A percentile compares a stretch with the other conserved stretches of the same genome.
These are phyloP conservation scores for Cyberlindnera mrakii DNA, from an alignment of 805 yeast genomes.

Conservation along the genomic window DNA sequence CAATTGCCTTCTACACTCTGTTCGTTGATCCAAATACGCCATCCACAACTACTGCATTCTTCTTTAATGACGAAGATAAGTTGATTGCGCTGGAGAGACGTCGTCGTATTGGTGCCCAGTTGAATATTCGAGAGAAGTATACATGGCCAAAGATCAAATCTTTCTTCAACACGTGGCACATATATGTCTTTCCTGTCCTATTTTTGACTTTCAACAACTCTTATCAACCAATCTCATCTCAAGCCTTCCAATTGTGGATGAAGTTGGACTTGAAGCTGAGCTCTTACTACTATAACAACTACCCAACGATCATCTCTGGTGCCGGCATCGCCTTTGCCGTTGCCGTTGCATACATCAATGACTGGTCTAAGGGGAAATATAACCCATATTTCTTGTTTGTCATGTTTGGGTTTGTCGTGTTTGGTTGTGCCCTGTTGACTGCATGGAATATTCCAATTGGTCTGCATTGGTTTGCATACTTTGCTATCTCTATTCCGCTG, in stretches of 20 bases:
- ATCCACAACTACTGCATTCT: conserved; percentile 36
- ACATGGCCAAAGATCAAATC: conserved; percentile 33
- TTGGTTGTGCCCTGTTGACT: conserved; percentile 39
- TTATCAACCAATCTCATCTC: conserved; percentile 29
- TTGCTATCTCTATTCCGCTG: conserved; percentile 40
- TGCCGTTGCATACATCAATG: conserved; percentile 30
- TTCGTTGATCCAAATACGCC: conserved; percentile 42
- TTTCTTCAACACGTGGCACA: conserved; percentile 44
- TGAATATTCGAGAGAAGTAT: conserved; percentile 36
- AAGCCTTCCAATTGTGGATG: conserved; percentile 43
- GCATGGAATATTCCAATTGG: conserved; percentile 43
- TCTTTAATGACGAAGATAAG: conserved; percentile 36
- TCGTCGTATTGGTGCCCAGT: conserved; percentile 35
- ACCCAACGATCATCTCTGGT: conserved; percentile 35
- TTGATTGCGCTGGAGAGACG: conserved; percentile 42
- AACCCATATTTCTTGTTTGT: conserved; percentile 32
- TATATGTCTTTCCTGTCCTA: conserved; percentile 35
- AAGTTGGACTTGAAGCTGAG: conserved; percentile 28
- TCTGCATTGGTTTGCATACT: conserved; percentile 46
- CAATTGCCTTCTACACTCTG: conserved; percentile 39
- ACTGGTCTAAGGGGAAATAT: conserved; percentile 28
- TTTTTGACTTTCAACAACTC: conserved; percentile 16
- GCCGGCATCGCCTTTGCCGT: conserved; percentile 34
- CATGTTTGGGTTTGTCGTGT: conserved; percentile 33
- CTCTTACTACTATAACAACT: conserved; percentile 31